A percentile compares a stretch with the other conserved stretches of the same genome.
Evolutionary conservation across 306 rosid species (phyloP).

Genomic region (Dalbergia cochinchinensis): DNA sequence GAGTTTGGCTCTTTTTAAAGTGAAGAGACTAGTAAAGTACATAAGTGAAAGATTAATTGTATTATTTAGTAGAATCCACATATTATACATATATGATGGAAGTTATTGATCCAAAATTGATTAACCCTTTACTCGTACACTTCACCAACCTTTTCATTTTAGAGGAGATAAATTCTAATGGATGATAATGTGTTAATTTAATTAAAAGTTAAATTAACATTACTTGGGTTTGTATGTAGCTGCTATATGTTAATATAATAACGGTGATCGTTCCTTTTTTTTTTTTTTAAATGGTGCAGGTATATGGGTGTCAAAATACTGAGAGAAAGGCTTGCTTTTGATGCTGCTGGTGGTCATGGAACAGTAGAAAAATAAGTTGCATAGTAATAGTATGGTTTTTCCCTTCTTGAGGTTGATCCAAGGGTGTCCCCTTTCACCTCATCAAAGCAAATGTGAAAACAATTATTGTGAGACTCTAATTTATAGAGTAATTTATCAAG

Average conservation of each 20-base stretch:
- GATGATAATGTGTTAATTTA: too few species aligned
- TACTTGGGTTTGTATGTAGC: too few species aligned
- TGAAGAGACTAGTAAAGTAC: too few species aligned
- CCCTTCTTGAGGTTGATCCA: background rate
- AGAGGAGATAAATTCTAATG: too few species aligned
- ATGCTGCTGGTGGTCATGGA: slow-evolving; percentile 1
- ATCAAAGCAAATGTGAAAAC: background rate
- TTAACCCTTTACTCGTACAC: too few species aligned
- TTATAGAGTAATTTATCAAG: background rate
- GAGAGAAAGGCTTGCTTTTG: slow-evolving; percentile 58
- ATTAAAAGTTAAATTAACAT: too few species aligned
- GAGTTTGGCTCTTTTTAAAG: too few species aligned
- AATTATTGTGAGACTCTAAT: slow-evolving; percentile 5
- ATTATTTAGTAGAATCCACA: too few species aligned
- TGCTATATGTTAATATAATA: background rate
- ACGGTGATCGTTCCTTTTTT: background rate
- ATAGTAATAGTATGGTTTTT: background rate
- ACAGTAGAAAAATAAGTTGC: background rate
- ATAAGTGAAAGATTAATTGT: too few species aligned
- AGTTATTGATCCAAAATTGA: too few species aligned
- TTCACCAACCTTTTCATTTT: too few species aligned
- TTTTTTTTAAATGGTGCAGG: slow-evolving; percentile 53
- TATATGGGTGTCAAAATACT: slow-evolving; percentile 75
- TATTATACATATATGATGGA: too few species aligned
- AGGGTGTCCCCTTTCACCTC: background rate